Evolutionary conservation across 345 rosid species (phyloP).

Genomic region (Salix viminalis): DNA sequence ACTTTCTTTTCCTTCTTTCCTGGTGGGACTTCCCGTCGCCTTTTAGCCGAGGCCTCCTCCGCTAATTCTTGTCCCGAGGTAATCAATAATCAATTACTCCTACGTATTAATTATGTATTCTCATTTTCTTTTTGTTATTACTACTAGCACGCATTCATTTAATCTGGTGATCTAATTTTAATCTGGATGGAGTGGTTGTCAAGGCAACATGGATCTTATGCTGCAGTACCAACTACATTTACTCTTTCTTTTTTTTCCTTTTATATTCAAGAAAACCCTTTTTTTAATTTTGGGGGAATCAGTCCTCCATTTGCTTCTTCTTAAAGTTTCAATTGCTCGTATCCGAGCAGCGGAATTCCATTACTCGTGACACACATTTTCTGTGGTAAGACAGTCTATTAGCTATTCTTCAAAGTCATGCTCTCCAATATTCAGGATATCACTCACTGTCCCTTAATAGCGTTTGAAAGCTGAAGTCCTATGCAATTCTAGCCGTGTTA

Average conservation of each 20-base stretch:
- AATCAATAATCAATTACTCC: neutral
- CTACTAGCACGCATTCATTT: neutral
- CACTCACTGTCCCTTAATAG: neutral
- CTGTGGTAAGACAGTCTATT: neutral
- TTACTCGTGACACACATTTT: neutral
- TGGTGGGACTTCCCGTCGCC: slow-evolving; percentile 42
- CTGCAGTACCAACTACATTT: neutral
- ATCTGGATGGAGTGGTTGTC: neutral
- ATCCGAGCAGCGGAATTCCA: neutral
- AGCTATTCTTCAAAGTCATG: neutral
- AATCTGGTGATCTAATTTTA: slow-evolving; percentile 32
- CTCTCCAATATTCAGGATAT: neutral
- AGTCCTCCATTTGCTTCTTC: neutral
- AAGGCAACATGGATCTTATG: neutral
- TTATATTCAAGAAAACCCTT: neutral
- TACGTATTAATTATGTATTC: neutral
- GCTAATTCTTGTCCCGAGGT: neutral
- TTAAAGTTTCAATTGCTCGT: neutral
- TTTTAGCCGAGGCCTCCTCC: slow-evolving; percentile 41
- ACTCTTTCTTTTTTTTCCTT: neutral
- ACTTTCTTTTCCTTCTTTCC: slow-evolving; percentile 20
- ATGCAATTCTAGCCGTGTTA: neutral
- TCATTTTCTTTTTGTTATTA: neutral
- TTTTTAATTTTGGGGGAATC: neutral
- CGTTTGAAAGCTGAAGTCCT: neutral